phyloP scores from a whole-genome alignment of 1,139 yeast species.

The Pichia sp. region DNA sequence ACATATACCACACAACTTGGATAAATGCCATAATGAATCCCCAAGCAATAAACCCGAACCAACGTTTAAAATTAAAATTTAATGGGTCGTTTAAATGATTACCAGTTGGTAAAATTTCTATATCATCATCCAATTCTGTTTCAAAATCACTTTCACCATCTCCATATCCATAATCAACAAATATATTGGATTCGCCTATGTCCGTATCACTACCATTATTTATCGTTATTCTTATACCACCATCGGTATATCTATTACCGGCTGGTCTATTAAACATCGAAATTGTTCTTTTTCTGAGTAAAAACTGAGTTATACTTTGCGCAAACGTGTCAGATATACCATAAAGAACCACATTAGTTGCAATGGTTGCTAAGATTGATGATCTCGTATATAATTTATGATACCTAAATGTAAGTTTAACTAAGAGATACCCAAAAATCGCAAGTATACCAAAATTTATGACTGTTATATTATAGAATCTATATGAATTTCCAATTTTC shows the following conservation, averaged over 20 bases:
- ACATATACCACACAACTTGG: conserved; percentile 85
- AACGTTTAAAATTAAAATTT: conserved; percentile 61
- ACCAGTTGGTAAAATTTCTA: neutral
- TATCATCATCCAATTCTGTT: conserved; percentile 1
- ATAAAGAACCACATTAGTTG: conserved; percentile 74
- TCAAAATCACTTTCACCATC: conserved; percentile 17
- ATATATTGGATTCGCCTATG: conserved; percentile 10
- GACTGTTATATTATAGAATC: conserved; percentile 35
- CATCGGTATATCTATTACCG: neutral
- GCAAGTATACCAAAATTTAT: conserved; percentile 48
- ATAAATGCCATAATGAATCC: conserved; percentile 76
- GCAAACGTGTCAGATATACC: conserved; percentile 91
- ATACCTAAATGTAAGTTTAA: conserved; percentile 50
- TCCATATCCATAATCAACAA: conserved; percentile 33
- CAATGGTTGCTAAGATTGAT: conserved; percentile 68
- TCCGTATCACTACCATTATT: neutral
- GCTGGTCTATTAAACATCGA: neutral
- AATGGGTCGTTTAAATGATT: neutral
- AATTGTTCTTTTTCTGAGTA: neutral
- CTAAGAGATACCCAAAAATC: conserved; percentile 42
- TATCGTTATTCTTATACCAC: neutral
- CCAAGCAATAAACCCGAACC: conserved; percentile 82
- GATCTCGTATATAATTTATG: conserved; percentile 59
- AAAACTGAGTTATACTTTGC: conserved; percentile 49
- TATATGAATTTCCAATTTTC: conserved; percentile 11